phyloP scores from a whole-genome alignment of 768 basidiomycete species.

The Boletales sp. region DNA sequence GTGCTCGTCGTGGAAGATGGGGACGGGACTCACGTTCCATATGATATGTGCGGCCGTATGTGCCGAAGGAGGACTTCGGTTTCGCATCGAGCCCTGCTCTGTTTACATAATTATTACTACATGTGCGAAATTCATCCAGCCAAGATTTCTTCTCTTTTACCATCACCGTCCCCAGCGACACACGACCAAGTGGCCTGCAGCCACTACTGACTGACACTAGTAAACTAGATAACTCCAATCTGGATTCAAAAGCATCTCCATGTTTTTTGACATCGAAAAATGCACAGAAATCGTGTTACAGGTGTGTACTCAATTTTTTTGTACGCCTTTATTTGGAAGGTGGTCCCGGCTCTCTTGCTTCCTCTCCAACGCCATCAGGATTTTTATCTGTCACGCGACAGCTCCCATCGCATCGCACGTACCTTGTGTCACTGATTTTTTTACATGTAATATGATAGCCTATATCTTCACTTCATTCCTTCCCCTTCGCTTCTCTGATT shows the following conservation, averaged over 20 bases:
- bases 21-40: slow-evolving; percentile 28
- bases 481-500: slow-evolving; percentile 22
- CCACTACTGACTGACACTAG: slow-evolving; percentile 19
- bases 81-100: slow-evolving; percentile 2
- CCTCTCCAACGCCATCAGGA: slow-evolving; percentile 23
- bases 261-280: slow-evolving; percentile 35
- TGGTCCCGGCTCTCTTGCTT: slow-evolving; percentile 14
- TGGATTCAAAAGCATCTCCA: slow-evolving; percentile 33
- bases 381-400: slow-evolving; percentile 36
- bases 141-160: slow-evolving; percentile 22
- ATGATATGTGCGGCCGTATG: background rate
- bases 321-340: slow-evolving; percentile 26
- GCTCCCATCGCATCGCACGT: slow-evolving; percentile 30
- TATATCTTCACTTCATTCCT: slow-evolving; percentile 9
- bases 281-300: slow-evolving; percentile 36
- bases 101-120: slow-evolving; percentile 34
- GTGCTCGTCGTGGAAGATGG: background rate
- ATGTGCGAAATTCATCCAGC: slow-evolving; percentile 14
- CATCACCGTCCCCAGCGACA: slow-evolving; percentile 33
- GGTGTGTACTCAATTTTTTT: slow-evolving; percentile 24
- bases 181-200: slow-evolving; percentile 26
- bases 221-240: slow-evolving; percentile 28
- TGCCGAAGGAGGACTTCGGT: background rate
- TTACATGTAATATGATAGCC: slow-evolving; percentile 37
- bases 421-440: slow-evolving; percentile 31